These are phyloP conservation scores for Nannizzia gypsea DNA, from an alignment of 2,329 filamentous ascomycete species.

Conservation along the genomic window DNA sequence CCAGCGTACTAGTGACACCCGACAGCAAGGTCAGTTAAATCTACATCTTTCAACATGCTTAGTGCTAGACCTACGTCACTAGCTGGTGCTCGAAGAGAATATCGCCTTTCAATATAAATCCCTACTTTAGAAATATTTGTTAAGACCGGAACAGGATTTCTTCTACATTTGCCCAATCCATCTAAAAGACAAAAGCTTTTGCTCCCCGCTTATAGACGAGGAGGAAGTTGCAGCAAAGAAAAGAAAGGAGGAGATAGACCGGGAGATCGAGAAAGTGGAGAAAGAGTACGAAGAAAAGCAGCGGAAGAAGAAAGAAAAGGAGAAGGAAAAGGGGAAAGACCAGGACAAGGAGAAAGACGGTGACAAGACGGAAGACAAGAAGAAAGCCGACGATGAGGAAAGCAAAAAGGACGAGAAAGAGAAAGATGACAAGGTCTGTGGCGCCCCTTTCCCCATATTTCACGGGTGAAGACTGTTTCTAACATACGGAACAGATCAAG, in stretches of 20 bases:
- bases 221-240: slow-evolving; percentile 32
- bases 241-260: slow-evolving; percentile 34
- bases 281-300: slow-evolving; percentile 63
- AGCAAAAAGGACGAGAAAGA: slow-evolving; percentile 34
- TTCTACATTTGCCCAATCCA: slow-evolving; percentile 84
- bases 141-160: slow-evolving; percentile 50
- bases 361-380: slow-evolving; percentile 34
- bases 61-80: not conserved
- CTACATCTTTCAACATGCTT: not conserved
- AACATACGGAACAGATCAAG: slow-evolving; percentile 28
- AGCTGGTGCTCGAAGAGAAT: too few species aligned
- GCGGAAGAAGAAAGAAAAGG: slow-evolving; percentile 54
- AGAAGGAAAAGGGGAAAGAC: slow-evolving; percentile 36
- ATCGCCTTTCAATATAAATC: not conserved
- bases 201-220: slow-evolving; percentile 42
- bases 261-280: slow-evolving; percentile 38
- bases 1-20: slow-evolving; percentile 75
- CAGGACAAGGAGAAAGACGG: slow-evolving; percentile 35
- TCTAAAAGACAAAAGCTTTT: slow-evolving; percentile 72
- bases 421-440: slow-evolving; percentile 43
- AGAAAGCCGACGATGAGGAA: slow-evolving; percentile 33
- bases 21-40: slow-evolving; percentile 62
- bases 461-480: not conserved
- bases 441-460: slow-evolving; percentile 2
- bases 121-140: not conserved